Conservation (phyloP, 306 rosid species). For the Echinosophora koreensis region DNA sequence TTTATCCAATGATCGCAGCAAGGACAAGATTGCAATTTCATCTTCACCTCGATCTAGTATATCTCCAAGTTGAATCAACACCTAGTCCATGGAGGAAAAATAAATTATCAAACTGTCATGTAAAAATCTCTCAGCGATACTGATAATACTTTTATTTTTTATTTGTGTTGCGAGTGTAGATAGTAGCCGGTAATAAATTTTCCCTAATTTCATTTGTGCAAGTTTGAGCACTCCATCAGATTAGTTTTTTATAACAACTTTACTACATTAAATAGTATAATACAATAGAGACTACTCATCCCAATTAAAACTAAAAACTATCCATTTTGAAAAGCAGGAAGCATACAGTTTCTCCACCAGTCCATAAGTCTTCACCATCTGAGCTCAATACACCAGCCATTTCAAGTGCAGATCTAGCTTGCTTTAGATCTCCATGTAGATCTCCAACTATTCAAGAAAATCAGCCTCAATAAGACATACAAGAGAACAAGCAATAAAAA, state of each 20-base stretch:
- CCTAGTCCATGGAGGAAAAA: conserved; percentile 52
- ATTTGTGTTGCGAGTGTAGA: conserved; percentile 17
- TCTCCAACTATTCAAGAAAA: conserved; percentile 76
- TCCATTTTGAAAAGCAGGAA: conserved; percentile 18
- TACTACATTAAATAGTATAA: conserved; percentile 6
- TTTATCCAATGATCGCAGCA: conserved; percentile 80
- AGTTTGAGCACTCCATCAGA: conserved; percentile 28
- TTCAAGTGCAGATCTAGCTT: conserved; percentile 87
- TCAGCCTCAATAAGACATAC: conserved; percentile 28
- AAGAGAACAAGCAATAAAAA: neutral
- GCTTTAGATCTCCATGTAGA: conserved; percentile 92
- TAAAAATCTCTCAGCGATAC: neutral
- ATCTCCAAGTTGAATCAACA: conserved; percentile 94
- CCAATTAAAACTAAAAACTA: conserved; percentile 22
- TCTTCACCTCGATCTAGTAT: conserved; percentile 95
- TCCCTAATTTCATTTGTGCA: conserved; percentile 4
- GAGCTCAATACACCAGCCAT: conserved; percentile 91
- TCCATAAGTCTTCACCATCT: conserved; percentile 80
- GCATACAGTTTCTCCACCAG: conserved; percentile 86
- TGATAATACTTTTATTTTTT: neutral
- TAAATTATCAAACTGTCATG: neutral
- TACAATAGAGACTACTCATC: neutral
- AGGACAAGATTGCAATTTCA: conserved; percentile 91
- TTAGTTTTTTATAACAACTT: conserved; percentile 9
- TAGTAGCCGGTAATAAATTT: neutral